Percentiles rank a stretch among this genome's conserved stretches.
These are phyloP conservation scores for Pseudonitzschia delicatissima DNA, from an alignment of 108 stramenopile species.

Conservation along the genomic window DNA sequence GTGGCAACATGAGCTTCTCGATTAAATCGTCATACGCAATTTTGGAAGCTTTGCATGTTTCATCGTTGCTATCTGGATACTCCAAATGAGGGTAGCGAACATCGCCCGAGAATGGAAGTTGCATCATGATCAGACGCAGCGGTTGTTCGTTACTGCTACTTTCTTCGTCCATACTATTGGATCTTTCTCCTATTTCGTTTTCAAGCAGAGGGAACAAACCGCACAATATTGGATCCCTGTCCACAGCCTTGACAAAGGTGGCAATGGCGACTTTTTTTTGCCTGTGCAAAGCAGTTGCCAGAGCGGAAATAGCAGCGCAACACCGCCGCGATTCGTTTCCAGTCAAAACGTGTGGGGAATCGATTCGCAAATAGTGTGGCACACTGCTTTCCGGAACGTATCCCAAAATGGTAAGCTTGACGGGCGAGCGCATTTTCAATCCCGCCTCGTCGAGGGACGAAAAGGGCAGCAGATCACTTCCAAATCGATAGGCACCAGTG, in stretches of 20 bases:
- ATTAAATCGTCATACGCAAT: slow-evolving; percentile 59
- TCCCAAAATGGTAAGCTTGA: slow-evolving; percentile 65
- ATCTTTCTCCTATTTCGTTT: too few species aligned
- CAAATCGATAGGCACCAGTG: slow-evolving; percentile 63
- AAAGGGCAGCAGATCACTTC: slow-evolving; percentile 70
- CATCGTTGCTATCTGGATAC: not conserved
- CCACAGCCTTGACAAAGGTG: slow-evolving; percentile 62
- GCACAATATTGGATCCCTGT: slow-evolving; percentile 68
- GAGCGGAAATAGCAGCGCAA: slow-evolving; percentile 62
- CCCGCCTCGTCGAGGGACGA: slow-evolving; percentile 69
- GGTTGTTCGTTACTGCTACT: slow-evolving; percentile 2
- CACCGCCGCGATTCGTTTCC: slow-evolving; percentile 58
- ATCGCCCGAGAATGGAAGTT: slow-evolving; percentile 80
- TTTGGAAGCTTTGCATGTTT: slow-evolving; percentile 13
- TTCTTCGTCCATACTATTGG: slow-evolving; percentile 10
- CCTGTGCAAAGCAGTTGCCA: slow-evolving; percentile 62
- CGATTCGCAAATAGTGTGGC: slow-evolving; percentile 42
- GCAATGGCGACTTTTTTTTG: slow-evolving; percentile 56
- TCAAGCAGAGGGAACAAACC: slow-evolving; percentile 59
- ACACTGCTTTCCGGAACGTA: slow-evolving; percentile 44
- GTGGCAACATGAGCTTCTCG: slow-evolving; percentile 67
- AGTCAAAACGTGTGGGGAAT: slow-evolving; percentile 62
- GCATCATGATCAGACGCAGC: slow-evolving; percentile 54
- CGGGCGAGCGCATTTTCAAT: slow-evolving; percentile 39
- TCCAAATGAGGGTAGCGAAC: slow-evolving; percentile 26